Percentiles rank a stretch among this genome's conserved stretches.
phyloP scores from a whole-genome alignment of 1,284 basidiomycete genomes.

The Pyrrhoderma noxium region DNA sequence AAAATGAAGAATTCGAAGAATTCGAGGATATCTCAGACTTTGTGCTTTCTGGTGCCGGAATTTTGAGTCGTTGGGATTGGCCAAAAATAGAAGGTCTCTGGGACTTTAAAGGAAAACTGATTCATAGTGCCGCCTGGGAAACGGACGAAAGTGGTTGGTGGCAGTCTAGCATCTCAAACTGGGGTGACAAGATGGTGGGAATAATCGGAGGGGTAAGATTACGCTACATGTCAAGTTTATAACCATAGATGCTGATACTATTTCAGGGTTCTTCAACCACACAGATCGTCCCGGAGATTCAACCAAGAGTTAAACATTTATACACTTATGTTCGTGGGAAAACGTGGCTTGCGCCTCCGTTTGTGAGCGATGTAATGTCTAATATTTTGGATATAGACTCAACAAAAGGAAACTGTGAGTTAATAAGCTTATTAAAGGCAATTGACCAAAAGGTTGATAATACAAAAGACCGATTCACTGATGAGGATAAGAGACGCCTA shows the following conservation, averaged over 20 bases:
- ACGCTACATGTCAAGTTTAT: background rate
- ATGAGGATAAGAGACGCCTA: constrained; percentile 45
- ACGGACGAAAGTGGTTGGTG: constrained; percentile 35
- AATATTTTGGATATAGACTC: constrained; percentile 32
- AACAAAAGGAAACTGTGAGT: constrained; percentile 38
- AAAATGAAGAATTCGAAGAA: constrained; percentile 28
- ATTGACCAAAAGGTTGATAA: background rate
- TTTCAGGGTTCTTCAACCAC: constrained; percentile 53
- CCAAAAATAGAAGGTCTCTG: constrained; percentile 49
- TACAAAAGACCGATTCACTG: constrained; percentile 40
- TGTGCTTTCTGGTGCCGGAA: constrained; percentile 38
- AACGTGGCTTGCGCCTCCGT: constrained; percentile 52
- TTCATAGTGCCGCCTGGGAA: constrained; percentile 54
- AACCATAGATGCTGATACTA: background rate
- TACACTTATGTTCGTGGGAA: constrained; percentile 53
- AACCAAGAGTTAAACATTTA: constrained; percentile 43
- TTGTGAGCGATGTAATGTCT: constrained; percentile 34
- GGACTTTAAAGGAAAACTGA: constrained; percentile 41
- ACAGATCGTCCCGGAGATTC: constrained; percentile 53
- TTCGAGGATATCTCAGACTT: constrained; percentile 46
- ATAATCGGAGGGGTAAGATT: constrained; percentile 51
- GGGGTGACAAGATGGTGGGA: constrained; percentile 49
- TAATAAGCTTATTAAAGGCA: background rate
- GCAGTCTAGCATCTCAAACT: constrained; percentile 41
- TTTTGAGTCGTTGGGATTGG: constrained; percentile 49